Evolutionary conservation across 2,329 filamentous ascomycete genomes (phyloP), one percentile per base, ranked within the genome.

Genomic region (Corinectria fuckeliana): DNA sequence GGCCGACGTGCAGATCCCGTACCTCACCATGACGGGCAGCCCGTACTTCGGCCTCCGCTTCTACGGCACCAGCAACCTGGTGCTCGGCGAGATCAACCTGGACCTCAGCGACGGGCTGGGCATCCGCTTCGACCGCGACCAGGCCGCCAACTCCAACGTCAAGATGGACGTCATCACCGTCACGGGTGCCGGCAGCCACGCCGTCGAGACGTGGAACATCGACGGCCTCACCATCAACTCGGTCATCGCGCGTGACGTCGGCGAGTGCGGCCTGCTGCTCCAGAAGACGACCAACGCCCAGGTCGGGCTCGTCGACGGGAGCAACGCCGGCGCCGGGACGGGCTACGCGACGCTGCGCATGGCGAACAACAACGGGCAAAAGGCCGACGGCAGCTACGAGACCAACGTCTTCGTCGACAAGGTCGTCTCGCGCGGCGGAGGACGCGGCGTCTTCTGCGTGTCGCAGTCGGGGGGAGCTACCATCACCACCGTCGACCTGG

Each of bases 141-240:
- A 72, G 3, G 80, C 82, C 4, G 76, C 78, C 30, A 86, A 84
- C 72, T 74, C 72, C 14, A 83, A 85, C 61, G 84, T 86, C 7
- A 78, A 73, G 26, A 86, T 86, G 77, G 83, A 78, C 52, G 75
- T 72, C 28, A 80, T 86, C 62, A 78, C 62, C 5, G 81, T 85
- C 21, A 83, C 76, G 0, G 83, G 84, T 3, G 82, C 83, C 7
- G 75, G 80, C 5, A 83, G 80, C 67, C 84, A 87, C 67, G 83
- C 82, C 3, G 82, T 87, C 30, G 84, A 87, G 72, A 84, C 81
- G 0, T 86, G 83, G 82, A 86, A 86, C 70, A 86, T 86, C 39
- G 79, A 85, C 62, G 80, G 81, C 10, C 76, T 87, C 2, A 75
- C 70, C 1, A 82, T 87, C 65, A 77, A 78, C 63, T 72, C 75